These are phyloP conservation scores for Vitis labrusca DNA, from an alignment of 164 flowering plant genomes.

Conservation along the genomic window DNA sequence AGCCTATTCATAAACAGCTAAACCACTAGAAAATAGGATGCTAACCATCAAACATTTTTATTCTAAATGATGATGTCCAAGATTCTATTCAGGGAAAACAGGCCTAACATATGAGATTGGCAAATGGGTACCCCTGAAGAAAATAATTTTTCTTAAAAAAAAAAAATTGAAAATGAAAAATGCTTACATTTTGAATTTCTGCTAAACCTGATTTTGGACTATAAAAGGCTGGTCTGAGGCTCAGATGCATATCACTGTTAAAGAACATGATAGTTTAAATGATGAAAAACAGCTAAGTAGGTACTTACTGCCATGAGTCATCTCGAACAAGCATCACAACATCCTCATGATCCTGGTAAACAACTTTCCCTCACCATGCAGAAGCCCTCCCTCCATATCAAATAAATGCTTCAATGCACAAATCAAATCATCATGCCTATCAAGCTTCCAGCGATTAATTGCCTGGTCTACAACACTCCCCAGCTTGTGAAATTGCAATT, in stretches of 20 bases:
- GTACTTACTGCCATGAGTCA: slow-evolving; percentile 33
- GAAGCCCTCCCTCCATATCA: slow-evolving; percentile 27
- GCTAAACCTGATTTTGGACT: too few relatives aligned
- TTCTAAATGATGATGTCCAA: too few relatives aligned
- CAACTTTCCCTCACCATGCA: slow-evolving; percentile 32
- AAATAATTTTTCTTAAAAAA: too few relatives aligned
- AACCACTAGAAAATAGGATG: too few relatives aligned
- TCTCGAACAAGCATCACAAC: slow-evolving; percentile 35
- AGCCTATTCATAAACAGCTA: not conserved
- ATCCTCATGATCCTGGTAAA: slow-evolving; percentile 23
- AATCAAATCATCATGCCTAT: slow-evolving; percentile 31
- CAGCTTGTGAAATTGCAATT: slow-evolving; percentile 23
- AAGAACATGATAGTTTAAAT: not conserved
- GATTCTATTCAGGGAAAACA: too few relatives aligned
- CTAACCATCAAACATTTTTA: too few relatives aligned
- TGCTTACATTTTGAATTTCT: too few relatives aligned
- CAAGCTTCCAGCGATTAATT: slow-evolving; percentile 29
- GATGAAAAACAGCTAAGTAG: not conserved
- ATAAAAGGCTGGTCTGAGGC: not conserved
- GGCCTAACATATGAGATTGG: too few relatives aligned
- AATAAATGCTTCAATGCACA: slow-evolving; percentile 26
- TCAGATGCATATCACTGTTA: not conserved
- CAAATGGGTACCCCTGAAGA: too few relatives aligned
- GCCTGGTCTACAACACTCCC: slow-evolving; percentile 36
- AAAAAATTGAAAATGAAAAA: too few relatives aligned